A percentile compares a stretch with the other conserved stretches of the same genome.
phyloP scores from a whole-genome alignment of 2,329 filamentous ascomycete genomes.

The Ceratocystis diversiconidia region DNA sequence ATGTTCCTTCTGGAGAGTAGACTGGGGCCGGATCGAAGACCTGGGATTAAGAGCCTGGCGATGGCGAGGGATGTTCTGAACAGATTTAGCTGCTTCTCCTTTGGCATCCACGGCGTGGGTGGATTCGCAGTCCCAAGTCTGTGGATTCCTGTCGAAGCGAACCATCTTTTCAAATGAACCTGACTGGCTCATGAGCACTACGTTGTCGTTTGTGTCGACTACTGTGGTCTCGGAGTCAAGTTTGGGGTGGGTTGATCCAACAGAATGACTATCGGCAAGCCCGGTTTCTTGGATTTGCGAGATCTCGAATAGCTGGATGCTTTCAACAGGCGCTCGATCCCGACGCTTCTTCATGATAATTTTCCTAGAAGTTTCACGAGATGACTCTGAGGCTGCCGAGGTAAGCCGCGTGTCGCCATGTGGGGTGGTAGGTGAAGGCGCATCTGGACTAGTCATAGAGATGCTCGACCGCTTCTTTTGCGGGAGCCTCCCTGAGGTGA shows the following conservation, averaged over 20 bases:
- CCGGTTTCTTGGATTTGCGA: neutral
- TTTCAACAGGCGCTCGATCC: neutral
- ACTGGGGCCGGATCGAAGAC: neutral
- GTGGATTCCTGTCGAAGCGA: constrained; percentile 4
- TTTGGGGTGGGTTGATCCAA: neutral
- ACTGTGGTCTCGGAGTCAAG: neutral
- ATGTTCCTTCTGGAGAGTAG: neutral
- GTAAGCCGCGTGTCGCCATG: neutral
- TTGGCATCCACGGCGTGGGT: neutral
- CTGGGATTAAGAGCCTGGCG: neutral
- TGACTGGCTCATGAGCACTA: neutral
- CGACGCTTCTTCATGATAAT: neutral
- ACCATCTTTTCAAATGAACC: neutral
- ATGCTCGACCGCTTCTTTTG: neutral
- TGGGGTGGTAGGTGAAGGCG: neutral
- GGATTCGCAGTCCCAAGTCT: constrained; percentile 14
- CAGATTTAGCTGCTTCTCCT: neutral
- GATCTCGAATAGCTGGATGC: constrained; percentile 1
- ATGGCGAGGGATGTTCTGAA: neutral
- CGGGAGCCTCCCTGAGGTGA: constrained; percentile 28
- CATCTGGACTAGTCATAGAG: neutral
- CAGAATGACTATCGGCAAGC: neutral
- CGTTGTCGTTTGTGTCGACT: constrained; percentile 2
- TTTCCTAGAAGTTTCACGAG: neutral
- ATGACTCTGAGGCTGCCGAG: neutral